Evolutionary conservation across 2,329 filamentous ascomycete genomes (phyloP), one percentile per base, ranked within the genome.

Genomic region (Periglandula ipomoeae): DNA sequence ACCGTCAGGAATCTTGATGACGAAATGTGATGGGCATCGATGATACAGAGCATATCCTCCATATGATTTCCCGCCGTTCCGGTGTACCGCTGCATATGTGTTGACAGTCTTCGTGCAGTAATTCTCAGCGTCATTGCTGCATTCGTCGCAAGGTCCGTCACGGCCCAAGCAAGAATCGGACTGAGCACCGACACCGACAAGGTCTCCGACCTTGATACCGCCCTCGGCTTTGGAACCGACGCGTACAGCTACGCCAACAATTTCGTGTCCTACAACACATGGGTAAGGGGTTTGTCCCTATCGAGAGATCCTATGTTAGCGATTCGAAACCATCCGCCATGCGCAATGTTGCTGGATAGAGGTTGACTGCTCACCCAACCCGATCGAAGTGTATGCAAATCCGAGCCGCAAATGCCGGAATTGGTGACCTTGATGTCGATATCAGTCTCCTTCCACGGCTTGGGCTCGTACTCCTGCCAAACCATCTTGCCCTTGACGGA

Each of bases 391-490:
- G 68, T 74, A 64, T 84, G 79, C 32, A 83, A 44, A 54, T 84
- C 81, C 0, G 74, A 76, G 48, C 79, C 81, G 59, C 82, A 85
- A 53, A 85, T 74, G 52, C 82, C 81, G 58, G 80, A 84, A 66
- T 84, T 80, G 3, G 78, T 76, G 53, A 86, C 67, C 58, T 77
- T 70, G 55, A 86, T 81, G 58, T 85, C 82, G 47, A 86, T 65
- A 53, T 85, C 80, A 23, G 72, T 76, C 60, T 85, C 81, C 40
- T 80, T 75, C 75, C 79, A 85, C n/a, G 67, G 64, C 69, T 85
- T 85, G 34, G 80, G 80, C 62, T 80, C 70, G 48, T 75, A 84
- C 49, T 75, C 65, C 37, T 66, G 67, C 75, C 75, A 78, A 27
- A 68, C 60, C 75, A 79, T 77, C 47, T 78, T 75, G 47, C 74